Evolutionary conservation across 345 rosid species (phyloP).

Genomic region (Clausena lansium): DNA sequence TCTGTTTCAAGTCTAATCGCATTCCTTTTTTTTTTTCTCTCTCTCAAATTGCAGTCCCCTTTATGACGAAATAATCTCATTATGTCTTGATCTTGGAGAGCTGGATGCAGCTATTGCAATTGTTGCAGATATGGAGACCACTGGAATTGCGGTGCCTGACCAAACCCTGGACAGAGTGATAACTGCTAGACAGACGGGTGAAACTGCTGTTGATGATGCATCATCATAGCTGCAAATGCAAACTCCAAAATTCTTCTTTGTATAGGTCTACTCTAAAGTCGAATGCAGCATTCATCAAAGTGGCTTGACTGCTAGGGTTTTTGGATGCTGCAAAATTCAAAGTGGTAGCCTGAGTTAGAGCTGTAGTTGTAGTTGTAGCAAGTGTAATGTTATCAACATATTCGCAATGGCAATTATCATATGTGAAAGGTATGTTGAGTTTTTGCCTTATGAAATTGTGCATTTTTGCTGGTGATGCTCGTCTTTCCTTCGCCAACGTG

Average conservation of each 20-base stretch:
- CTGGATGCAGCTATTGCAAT: slow-evolving; percentile 88
- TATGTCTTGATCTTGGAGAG: slow-evolving; percentile 85
- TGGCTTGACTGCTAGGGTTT: neutral
- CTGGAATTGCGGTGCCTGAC: slow-evolving; percentile 66
- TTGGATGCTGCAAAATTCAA: neutral
- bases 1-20: neutral
- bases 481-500: neutral
- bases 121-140: slow-evolving; percentile 81
- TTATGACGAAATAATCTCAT: slow-evolving; percentile 74
- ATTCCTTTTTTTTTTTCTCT: neutral
- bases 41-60: slow-evolving; percentile 56
- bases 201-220: slow-evolving; percentile 24
- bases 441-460: too few relatives aligned
- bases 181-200: slow-evolving; percentile 58
- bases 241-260: neutral
- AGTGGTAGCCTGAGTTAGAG: neutral
- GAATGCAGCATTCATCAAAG: neutral
- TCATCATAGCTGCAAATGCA: slow-evolving; percentile 16
- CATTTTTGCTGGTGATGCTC: too few relatives aligned
- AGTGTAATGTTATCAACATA: neutral
- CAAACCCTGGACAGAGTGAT: slow-evolving; percentile 76
- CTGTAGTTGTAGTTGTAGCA: neutral
- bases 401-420: too few relatives aligned
- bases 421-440: neutral
- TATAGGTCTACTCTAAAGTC: neutral